A percentile compares a stretch with the other conserved stretches of the same genome.
Conservation (phyloP, 305 asterid species). For the Fraxinus nigra region DNA sequence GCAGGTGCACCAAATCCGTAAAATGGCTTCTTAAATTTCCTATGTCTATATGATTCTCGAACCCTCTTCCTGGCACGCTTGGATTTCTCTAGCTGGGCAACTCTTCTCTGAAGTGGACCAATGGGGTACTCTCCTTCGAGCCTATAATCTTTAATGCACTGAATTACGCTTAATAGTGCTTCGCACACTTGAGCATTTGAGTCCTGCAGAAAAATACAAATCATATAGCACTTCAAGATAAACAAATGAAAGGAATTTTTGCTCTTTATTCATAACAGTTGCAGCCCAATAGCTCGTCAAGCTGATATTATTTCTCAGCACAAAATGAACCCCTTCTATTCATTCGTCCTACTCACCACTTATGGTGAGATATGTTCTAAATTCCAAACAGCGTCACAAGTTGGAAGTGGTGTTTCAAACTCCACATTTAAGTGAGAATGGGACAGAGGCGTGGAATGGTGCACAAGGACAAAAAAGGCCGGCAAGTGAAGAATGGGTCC, state of each 20-base stretch:
- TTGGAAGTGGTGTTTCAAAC: not conserved
- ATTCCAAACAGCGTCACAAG: not conserved
- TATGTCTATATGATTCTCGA: not conserved
- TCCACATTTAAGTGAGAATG: not conserved
- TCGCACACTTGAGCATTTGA: not conserved
- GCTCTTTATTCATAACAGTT: not conserved
- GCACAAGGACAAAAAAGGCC: too few species aligned
- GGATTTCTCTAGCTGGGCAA: not conserved
- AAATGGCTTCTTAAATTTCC: not conserved
- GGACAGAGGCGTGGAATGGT: not conserved
- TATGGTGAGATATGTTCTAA: not conserved
- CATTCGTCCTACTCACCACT: not conserved
- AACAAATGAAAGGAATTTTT: not conserved
- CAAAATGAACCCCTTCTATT: not conserved
- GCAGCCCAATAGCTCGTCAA: not conserved
- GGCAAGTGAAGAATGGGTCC: too few species aligned
- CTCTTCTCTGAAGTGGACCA: not conserved
- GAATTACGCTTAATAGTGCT: not conserved
- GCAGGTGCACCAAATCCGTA: not conserved
- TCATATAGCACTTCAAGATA: not conserved
- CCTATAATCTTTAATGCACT: not conserved
- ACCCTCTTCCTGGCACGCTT: not conserved
- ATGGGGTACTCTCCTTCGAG: not conserved
- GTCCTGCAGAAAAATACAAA: not conserved
- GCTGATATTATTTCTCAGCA: not conserved